Percentiles rank a stretch among this genome's conserved stretches.
phyloP scores from a whole-genome alignment of 2,329 filamentous ascomycete species.

The Xylaria sp. region DNA sequence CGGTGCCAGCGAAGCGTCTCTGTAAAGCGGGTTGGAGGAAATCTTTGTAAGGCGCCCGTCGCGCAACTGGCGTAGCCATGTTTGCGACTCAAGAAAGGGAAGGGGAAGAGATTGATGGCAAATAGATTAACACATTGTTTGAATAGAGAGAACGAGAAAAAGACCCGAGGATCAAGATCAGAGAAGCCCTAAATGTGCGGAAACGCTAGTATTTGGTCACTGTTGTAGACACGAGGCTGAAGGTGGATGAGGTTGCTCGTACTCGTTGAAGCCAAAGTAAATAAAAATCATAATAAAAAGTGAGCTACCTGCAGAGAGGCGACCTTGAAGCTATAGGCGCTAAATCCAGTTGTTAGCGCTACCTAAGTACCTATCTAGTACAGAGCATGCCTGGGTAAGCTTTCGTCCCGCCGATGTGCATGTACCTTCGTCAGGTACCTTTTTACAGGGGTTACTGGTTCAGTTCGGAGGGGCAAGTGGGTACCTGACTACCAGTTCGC shows the following conservation, averaged over 20 bases:
- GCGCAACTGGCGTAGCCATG: constrained; percentile 61
- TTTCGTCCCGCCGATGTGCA: not conserved
- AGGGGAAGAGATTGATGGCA: not conserved
- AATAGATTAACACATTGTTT: constrained; percentile 29
- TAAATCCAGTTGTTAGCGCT: no score
- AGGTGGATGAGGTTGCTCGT: not conserved
- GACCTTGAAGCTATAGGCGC: not conserved
- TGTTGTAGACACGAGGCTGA: not conserved
- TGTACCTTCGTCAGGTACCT: not conserved
- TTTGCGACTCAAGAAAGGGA: constrained; percentile 41
- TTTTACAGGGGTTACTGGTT: not conserved
- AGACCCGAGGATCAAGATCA: not conserved
- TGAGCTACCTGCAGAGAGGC: not conserved
- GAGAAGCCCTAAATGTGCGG: not conserved
- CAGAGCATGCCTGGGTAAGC: no score
- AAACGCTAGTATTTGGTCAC: not conserved
- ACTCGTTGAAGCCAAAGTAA: not conserved
- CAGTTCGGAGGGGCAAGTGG: constrained; percentile 8
- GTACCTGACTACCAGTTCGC: not conserved
- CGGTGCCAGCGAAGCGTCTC: constrained; percentile 81
- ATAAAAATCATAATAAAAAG: constrained; percentile 17
- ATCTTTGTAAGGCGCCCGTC: constrained; percentile 76
- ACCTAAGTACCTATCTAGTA: not conserved
- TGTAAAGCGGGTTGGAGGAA: constrained; percentile 90
- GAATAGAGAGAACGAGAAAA: not conserved